Conservation (phyloP, 192 early-diverging fungal genomes). For the Coemansia sp. region DNA sequence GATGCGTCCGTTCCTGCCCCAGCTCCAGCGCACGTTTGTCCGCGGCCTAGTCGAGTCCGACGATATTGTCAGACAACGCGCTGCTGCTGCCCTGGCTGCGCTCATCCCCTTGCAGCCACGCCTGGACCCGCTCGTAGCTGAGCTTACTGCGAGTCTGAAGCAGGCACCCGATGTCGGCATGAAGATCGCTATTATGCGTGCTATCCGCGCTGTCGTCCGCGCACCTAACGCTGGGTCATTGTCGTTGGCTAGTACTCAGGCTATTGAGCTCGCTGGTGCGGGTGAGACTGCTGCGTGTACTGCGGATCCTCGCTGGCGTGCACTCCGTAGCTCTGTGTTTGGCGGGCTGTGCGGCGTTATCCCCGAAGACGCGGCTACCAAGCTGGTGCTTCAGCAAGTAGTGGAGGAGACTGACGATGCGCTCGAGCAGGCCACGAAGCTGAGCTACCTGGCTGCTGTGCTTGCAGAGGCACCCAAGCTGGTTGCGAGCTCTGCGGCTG, state of each 20-base stretch:
- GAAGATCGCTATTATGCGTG: constrained; percentile 37
- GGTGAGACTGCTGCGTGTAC: constrained; percentile 11
- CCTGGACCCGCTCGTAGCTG: constrained; percentile 51
- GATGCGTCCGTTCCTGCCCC: constrained; percentile 96
- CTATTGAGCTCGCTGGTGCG: constrained; percentile 28
- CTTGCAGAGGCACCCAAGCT: constrained; percentile 62
- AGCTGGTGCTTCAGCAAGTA: constrained; percentile 31
- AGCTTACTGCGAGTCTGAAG: constrained; percentile 33
- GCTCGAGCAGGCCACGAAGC: constrained; percentile 64
- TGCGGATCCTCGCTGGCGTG: constrained; percentile 30
- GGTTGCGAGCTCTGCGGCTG: constrained; percentile 53
- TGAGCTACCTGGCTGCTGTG: constrained; percentile 73
- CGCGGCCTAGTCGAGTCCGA: constrained; percentile 81
- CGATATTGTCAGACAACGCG: constrained; percentile 78
- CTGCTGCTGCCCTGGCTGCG: constrained; percentile 74
- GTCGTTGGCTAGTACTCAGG: constrained; percentile 36
- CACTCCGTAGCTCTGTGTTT: constrained; percentile 32
- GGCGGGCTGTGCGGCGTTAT: constrained; percentile 43
- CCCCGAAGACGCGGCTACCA: constrained; percentile 16
- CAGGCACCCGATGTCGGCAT: constrained; percentile 30
- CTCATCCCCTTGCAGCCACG: constrained; percentile 48
- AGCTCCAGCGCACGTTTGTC: constrained; percentile 96
- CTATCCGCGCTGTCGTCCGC: constrained; percentile 31
- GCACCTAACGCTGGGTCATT: constrained; percentile 28
- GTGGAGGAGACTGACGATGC: constrained; percentile 17